Conservation (phyloP, 176 grass and related monocot species). For the Eleusine indica region DNA sequence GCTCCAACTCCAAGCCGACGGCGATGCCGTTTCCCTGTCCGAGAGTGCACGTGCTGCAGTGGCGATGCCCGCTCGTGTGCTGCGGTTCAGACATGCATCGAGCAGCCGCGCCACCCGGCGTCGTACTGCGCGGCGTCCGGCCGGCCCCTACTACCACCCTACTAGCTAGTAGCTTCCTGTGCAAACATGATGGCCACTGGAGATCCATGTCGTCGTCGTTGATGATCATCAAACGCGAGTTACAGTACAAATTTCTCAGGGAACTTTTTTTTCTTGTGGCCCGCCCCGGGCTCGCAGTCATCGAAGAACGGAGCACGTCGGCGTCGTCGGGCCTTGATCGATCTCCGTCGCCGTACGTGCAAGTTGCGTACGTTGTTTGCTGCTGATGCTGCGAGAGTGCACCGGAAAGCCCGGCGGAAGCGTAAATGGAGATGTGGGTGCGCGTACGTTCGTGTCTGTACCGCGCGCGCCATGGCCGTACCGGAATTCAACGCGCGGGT, state of each 20-base stretch:
- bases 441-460: background rate
- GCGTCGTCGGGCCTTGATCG: too few relatives aligned
- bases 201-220: too few relatives aligned
- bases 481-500: background rate
- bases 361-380: too few relatives aligned
- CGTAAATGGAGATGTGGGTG: conserved; percentile 1
- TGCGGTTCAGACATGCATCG: background rate
- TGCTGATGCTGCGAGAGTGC: too few relatives aligned
- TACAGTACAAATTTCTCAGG: too few relatives aligned
- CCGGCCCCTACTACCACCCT: background rate
- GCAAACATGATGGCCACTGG: background rate
- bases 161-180: background rate
- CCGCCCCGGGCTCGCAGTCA: too few relatives aligned
- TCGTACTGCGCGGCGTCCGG: background rate
- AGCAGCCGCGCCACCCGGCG: background rate
- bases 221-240: too few relatives aligned
- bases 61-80: background rate
- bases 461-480: background rate
- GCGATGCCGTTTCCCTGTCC: background rate
- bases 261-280: too few relatives aligned
- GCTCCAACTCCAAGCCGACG: conserved; percentile 2
- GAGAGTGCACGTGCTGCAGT: background rate
- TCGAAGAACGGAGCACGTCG: too few relatives aligned
- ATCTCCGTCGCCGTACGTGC: too few relatives aligned
- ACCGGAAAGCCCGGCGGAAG: conserved; percentile 11